Percentiles rank a stretch among this genome's conserved stretches.
These are phyloP conservation scores for Coccomyxa subellipsoidea DNA, from an alignment of 163 green algal genomes.

Conservation along the genomic window DNA sequence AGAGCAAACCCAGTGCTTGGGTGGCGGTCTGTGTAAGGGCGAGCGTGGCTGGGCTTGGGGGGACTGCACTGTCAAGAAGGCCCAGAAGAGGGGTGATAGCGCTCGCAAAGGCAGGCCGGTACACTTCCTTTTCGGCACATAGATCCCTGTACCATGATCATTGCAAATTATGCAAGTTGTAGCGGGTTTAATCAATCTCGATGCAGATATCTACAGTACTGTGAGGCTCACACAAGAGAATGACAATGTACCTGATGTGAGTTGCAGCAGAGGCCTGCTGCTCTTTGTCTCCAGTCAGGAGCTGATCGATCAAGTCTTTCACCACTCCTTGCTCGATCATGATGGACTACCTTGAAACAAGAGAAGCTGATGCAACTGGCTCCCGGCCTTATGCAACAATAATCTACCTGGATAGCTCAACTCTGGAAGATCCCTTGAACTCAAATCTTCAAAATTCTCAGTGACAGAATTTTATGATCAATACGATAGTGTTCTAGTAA, in stretches of 20 bases:
- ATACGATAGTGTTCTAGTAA: no score
- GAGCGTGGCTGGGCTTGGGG: background rate
- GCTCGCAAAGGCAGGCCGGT: background rate
- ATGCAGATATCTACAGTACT: no score
- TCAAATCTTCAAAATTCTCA: no score
- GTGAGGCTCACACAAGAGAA: no score
- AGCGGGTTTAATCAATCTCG: no score
- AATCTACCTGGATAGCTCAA: background rate
- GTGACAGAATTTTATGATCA: no score
- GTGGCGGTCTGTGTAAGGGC: background rate
- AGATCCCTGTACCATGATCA: background rate
- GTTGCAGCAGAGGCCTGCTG: background rate
- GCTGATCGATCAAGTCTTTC: background rate
- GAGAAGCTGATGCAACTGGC: background rate
- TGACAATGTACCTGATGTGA: background rate
- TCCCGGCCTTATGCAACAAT: background rate
- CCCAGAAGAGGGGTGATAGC: background rate
- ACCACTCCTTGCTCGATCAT: background rate
- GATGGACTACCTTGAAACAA: background rate
- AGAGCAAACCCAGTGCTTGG: background rate
- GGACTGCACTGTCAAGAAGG: background rate
- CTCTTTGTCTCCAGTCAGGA: background rate
- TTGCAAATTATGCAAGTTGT: no score
- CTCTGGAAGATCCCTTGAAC: no score
- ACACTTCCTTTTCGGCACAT: slow-evolving; percentile 6